Percentiles rank a stretch among this genome's conserved stretches.
These are phyloP conservation scores for Suillus placidus DNA, from an alignment of 768 basidiomycete species.

Conservation along the genomic window DNA sequence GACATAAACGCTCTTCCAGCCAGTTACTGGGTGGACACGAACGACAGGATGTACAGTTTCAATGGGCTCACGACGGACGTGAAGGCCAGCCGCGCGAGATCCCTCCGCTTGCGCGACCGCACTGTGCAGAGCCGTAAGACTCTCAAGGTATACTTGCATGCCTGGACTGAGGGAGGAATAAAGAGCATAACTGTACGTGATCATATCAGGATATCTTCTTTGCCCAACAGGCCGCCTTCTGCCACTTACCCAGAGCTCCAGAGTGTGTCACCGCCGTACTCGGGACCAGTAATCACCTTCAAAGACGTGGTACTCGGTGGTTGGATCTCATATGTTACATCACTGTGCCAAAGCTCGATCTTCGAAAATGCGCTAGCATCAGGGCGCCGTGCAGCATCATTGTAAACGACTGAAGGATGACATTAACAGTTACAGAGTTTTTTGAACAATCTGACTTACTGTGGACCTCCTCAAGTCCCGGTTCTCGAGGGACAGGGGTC, in stretches of 20 bases:
- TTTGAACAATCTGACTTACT: constrained; percentile 39
- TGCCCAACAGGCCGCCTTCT: neutral
- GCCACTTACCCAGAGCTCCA: constrained; percentile 74
- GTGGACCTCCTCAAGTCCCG: constrained; percentile 77
- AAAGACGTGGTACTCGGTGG: constrained; percentile 82
- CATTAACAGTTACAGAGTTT: constrained; percentile 11
- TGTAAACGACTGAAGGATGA: constrained; percentile 61
- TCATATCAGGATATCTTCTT: constrained; percentile 13
- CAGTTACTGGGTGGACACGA: constrained; percentile 82
- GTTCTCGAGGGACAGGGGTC: constrained; percentile 69
- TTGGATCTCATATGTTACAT: constrained; percentile 80
- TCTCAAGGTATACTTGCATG: constrained; percentile 77
- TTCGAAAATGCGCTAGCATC: constrained; percentile 69
- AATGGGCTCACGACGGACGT: constrained; percentile 68
- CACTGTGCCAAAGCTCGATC: constrained; percentile 80
- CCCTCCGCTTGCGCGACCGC: constrained; percentile 79
- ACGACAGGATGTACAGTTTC: constrained; percentile 81
- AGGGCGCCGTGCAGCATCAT: constrained; percentile 62
- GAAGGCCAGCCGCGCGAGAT: constrained; percentile 65
- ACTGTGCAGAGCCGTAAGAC: constrained; percentile 73
- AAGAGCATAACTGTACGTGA: constrained; percentile 64
- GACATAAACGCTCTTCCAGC: constrained; percentile 83
- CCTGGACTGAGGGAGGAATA: constrained; percentile 80
- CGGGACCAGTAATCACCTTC: constrained; percentile 70
- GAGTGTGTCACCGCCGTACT: constrained; percentile 76